phyloP scores from a whole-genome alignment of 345 rosid species.

The Melaleuca alternifolia region DNA sequence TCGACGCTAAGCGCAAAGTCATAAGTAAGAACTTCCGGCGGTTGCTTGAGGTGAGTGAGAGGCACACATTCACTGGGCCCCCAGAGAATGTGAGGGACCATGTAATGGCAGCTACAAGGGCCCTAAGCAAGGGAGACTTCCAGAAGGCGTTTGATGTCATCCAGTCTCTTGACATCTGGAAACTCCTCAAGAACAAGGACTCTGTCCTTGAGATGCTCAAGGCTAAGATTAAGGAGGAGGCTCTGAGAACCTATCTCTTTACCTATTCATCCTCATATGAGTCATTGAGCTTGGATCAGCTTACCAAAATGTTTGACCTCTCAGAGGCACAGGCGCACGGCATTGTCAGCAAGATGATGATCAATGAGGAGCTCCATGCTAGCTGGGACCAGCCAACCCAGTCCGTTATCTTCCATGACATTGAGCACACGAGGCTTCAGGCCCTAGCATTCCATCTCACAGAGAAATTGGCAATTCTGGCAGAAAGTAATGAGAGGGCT shows the following conservation, averaged over 20 bases:
- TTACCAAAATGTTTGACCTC: slow-evolving; percentile 72
- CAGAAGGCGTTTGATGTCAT: slow-evolving; percentile 52
- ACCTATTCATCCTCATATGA: slow-evolving; percentile 52
- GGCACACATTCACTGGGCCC: slow-evolving; percentile 78
- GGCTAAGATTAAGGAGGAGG: slow-evolving; percentile 81
- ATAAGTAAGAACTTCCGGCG: slow-evolving; percentile 81
- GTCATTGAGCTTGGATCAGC: slow-evolving; percentile 55
- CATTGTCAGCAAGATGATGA: slow-evolving; percentile 81
- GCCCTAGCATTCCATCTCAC: slow-evolving; percentile 71
- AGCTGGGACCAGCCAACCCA: slow-evolving; percentile 87
- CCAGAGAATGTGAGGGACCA: slow-evolving; percentile 89
- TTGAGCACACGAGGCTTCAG: slow-evolving; percentile 63
- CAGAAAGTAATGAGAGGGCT: slow-evolving; percentile 79
- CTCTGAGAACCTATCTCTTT: slow-evolving; percentile 67
- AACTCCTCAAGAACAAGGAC: slow-evolving; percentile 49
- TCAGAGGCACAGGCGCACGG: slow-evolving; percentile 45
- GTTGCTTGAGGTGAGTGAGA: slow-evolving; percentile 60
- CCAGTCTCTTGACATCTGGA: slow-evolving; percentile 75
- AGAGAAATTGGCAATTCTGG: slow-evolving; percentile 56
- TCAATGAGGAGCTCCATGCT: slow-evolving; percentile 64
- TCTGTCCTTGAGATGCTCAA: slow-evolving; percentile 58
- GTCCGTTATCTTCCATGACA: slow-evolving; percentile 66
- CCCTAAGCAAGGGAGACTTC: slow-evolving; percentile 67
- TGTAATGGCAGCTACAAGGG: slow-evolving; percentile 79
- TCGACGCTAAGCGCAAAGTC: slow-evolving; percentile 51